Evolutionary conservation across 2,329 filamentous ascomycete genomes (phyloP).

Genomic region (Xylaria polymorpha): DNA sequence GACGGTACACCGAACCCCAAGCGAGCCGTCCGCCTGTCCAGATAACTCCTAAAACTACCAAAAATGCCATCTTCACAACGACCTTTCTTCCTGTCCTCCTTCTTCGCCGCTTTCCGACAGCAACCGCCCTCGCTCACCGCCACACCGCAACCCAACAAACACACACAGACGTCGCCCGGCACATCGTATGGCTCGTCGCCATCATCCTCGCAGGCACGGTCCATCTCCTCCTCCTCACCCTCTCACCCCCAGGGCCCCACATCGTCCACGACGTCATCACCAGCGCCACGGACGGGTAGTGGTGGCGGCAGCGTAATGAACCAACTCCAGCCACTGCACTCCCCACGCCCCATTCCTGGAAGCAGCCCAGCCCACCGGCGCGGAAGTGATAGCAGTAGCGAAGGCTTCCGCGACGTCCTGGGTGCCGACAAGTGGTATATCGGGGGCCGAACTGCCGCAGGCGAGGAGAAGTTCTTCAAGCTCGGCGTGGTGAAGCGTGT

Average conservation of each 20-base stretch:
- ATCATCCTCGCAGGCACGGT: slow-evolving; percentile 34
- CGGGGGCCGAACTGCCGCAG: slow-evolving; percentile 77
- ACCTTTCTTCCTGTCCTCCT: slow-evolving; percentile 52
- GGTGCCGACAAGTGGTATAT: slow-evolving; percentile 86
- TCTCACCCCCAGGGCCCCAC: slow-evolving; percentile 21
- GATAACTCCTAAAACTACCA: neutral
- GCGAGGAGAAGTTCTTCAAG: slow-evolving; percentile 87
- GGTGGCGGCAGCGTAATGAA: slow-evolving; percentile 48
- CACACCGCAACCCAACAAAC: slow-evolving; percentile 49
- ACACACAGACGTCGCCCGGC: slow-evolving; percentile 38
- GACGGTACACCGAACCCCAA: slow-evolving; percentile 1
- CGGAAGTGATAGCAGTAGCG: slow-evolving; percentile 79
- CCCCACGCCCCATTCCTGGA: slow-evolving; percentile 48
- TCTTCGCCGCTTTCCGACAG: slow-evolving; percentile 51
- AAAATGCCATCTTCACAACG: slow-evolving; percentile 40
- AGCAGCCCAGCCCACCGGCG: slow-evolving; percentile 60
- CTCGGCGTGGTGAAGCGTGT: slow-evolving; percentile 79
- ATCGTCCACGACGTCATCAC: slow-evolving; percentile 36
- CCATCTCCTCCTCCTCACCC: slow-evolving; percentile 43
- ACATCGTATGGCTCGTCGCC: slow-evolving; percentile 25
- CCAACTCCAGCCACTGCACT: slow-evolving; percentile 48
- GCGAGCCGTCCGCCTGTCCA: neutral
- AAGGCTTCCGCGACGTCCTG: slow-evolving; percentile 78
- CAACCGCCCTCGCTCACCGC: slow-evolving; percentile 47
- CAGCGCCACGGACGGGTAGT: slow-evolving; percentile 19